These are phyloP conservation scores for Gymnopilus junonius DNA, from an alignment of 768 basidiomycete species.

Conservation along the genomic window DNA sequence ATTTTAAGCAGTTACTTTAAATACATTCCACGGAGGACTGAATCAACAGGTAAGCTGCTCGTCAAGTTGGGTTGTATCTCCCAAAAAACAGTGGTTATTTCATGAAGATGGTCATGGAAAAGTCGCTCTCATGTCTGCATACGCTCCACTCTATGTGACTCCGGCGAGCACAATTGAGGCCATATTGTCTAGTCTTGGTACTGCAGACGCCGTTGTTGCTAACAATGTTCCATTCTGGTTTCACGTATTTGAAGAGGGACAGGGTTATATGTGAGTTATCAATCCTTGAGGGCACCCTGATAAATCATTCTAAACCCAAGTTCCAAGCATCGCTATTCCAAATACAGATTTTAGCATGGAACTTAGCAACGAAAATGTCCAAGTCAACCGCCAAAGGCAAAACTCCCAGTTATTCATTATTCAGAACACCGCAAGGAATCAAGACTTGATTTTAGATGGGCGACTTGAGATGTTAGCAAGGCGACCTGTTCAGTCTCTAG, in stretches of 20 bases:
- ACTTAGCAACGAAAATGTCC: neutral
- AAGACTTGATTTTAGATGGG: neutral
- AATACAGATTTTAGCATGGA: neutral
- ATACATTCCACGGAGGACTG: neutral
- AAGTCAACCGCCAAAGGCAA: neutral
- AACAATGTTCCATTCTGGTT: neutral
- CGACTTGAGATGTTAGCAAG: neutral
- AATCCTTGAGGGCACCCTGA: too few relatives aligned
- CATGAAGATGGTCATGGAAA: slow-evolving; percentile 9
- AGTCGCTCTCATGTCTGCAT: slow-evolving; percentile 8
- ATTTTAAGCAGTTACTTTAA: neutral
- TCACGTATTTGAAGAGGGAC: neutral
- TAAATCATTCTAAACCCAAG: too few relatives aligned
- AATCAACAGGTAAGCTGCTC: neutral
- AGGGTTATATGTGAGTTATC: neutral
- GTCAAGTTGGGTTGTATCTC: too few relatives aligned
- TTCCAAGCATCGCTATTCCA: neutral
- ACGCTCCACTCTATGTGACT: neutral
- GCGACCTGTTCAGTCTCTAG: too few relatives aligned
- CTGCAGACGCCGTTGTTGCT: too few relatives aligned
- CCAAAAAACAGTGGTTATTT: slow-evolving; percentile 5
- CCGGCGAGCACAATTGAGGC: neutral
- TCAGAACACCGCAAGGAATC: neutral
- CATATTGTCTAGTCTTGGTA: neutral
- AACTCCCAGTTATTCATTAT: neutral